These are phyloP conservation scores for Colletotrichum eremochloae DNA, from an alignment of 2,329 filamentous ascomycete species.

Conservation along the genomic window DNA sequence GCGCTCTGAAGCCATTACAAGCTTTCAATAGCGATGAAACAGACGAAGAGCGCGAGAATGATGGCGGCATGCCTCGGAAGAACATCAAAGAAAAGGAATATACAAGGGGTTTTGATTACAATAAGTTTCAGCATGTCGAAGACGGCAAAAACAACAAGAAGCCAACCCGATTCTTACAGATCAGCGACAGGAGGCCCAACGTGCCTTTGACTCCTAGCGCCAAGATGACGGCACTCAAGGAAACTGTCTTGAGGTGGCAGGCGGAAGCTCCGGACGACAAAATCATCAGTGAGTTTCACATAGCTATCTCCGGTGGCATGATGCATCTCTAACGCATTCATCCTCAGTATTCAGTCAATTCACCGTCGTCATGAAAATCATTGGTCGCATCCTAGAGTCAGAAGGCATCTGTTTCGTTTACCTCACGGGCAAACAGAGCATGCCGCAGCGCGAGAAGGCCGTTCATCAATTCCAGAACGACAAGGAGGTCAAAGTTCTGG, in stretches of 20 bases:
- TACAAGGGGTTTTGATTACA: background rate
- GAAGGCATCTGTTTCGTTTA: slow-evolving; percentile 54
- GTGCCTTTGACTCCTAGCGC: slow-evolving; percentile 46
- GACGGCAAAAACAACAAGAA: slow-evolving; percentile 10
- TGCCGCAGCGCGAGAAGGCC: slow-evolving; percentile 40
- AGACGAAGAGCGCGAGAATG: background rate
- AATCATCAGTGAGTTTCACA: slow-evolving; percentile 52
- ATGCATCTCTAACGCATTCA: background rate
- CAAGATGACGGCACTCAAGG: slow-evolving; percentile 51
- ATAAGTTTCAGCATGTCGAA: background rate
- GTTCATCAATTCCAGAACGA: slow-evolving; percentile 45
- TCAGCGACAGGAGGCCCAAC: background rate
- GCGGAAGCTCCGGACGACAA: slow-evolving; percentile 52
- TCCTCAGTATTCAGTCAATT: slow-evolving; percentile 54
- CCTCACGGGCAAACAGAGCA: slow-evolving; percentile 49
- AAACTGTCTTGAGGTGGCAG: slow-evolving; percentile 52
- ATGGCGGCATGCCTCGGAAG: background rate
- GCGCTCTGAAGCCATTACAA: background rate
- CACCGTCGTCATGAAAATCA: slow-evolving; percentile 48
- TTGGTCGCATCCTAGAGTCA: slow-evolving; percentile 53
- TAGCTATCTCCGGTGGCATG: background rate
- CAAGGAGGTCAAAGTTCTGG: slow-evolving; percentile 43
- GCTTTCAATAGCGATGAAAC: background rate
- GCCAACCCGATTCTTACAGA: slow-evolving; percentile 11
- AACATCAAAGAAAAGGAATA: background rate